Conservation (phyloP, 2,329 filamentous ascomycete species). For the Fusarium cyanostomum region DNA sequence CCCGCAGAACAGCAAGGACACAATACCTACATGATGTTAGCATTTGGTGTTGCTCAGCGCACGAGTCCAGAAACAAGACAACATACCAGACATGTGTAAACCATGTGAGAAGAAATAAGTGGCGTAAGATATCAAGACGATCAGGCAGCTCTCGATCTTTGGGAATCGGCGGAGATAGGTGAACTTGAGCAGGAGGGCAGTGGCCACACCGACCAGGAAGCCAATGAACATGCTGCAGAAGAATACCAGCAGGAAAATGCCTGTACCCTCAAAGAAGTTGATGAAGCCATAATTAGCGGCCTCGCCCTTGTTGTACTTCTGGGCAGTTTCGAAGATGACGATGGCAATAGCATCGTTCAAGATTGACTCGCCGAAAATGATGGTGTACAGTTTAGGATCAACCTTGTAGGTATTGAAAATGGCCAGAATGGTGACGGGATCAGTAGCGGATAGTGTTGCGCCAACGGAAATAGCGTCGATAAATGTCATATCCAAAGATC, state of each 20-base stretch:
- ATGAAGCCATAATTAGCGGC: slow-evolving; percentile 78
- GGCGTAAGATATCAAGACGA: slow-evolving; percentile 93
- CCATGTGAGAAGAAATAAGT: slow-evolving; percentile 99
- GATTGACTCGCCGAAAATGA: slow-evolving; percentile 98
- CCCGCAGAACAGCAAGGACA: slow-evolving; percentile 95
- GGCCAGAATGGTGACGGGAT: slow-evolving; percentile 96
- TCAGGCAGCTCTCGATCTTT: slow-evolving; percentile 95
- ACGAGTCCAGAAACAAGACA: not conserved
- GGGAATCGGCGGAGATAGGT: slow-evolving; percentile 92
- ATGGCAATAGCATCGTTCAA: slow-evolving; percentile 98
- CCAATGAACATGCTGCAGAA: slow-evolving; percentile 94
- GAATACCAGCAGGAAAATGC: slow-evolving; percentile 95
- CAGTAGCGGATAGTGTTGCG: slow-evolving; percentile 94
- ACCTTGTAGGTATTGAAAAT: slow-evolving; percentile 99
- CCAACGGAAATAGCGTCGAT: slow-evolving; percentile 97
- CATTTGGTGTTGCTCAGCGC: not conserved
- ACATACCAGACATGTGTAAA: slow-evolving; percentile 90
- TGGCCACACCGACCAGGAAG: slow-evolving; percentile 84
- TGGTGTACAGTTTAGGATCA: slow-evolving; percentile 96
- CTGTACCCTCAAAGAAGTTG: slow-evolving; percentile 89
- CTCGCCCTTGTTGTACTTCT: slow-evolving; percentile 84
- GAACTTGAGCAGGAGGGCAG: slow-evolving; percentile 90
- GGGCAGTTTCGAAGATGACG: slow-evolving; percentile 97
- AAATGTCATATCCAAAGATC: slow-evolving; percentile 86
- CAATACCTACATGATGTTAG: slow-evolving; percentile 74